These are phyloP conservation scores for Dendrocalamus latiflorus DNA, from an alignment of 202 grass and related monocot genomes.

Conservation along the genomic window DNA sequence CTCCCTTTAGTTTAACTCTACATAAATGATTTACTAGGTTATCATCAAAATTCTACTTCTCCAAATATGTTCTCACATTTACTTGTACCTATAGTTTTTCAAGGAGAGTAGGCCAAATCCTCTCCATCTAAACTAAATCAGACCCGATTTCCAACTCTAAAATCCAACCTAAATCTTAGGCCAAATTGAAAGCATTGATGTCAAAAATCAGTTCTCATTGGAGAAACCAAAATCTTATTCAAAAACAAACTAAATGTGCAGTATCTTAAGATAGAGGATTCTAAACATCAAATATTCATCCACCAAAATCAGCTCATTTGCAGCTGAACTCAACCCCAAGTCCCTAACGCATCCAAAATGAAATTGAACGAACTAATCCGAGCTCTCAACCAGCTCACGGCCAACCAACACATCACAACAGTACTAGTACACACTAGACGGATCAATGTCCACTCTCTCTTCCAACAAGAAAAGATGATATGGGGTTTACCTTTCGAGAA, in stretches of 20 bases:
- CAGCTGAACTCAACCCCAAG: not conserved
- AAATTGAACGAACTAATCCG: not conserved
- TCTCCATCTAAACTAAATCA: not conserved
- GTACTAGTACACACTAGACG: not conserved
- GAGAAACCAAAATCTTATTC: too few relatives aligned
- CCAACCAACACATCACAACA: not conserved
- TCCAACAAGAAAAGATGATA: not conserved
- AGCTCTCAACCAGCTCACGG: not conserved
- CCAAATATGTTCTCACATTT: not conserved
- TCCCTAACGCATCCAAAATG: not conserved
- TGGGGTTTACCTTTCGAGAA: conserved; percentile 66
- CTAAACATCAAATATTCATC: not conserved
- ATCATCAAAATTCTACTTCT: not conserved
- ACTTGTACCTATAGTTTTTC: not conserved
- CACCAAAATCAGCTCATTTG: not conserved
- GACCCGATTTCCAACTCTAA: not conserved
- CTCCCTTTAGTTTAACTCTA: not conserved
- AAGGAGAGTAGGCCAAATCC: not conserved
- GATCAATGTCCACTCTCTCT: not conserved
- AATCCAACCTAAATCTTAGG: not conserved
- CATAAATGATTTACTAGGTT: not conserved
- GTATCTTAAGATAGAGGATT: not conserved
- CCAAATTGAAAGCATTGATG: not conserved
- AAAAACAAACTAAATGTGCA: not conserved
- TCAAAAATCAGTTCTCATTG: not conserved